Base-by-base conservation (phyloP, 148 eudicot genomes). In the Drosera capensis region DNA sequence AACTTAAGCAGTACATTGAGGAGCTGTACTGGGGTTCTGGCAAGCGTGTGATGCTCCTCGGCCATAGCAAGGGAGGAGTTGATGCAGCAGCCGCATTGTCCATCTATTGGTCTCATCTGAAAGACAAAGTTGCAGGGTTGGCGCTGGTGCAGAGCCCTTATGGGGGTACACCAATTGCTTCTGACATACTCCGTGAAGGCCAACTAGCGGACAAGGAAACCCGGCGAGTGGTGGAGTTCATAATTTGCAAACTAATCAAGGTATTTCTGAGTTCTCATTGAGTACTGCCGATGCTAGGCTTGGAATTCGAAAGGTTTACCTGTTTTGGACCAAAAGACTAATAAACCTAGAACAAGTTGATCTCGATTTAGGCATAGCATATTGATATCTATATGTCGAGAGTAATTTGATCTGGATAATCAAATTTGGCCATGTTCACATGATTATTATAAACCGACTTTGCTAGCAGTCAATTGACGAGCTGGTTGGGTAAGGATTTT, bases 81-180 rank as follows among this genome's bases (percentile, higher is more conserved):
- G 96, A 87, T 74, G 94, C 90, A 52, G 96, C 94, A 36, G 96
- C 96, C 39, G 94, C 96, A 43, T 71, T 82, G 52, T 82, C 96
- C 11, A 44, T 67, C 20, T 87, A 82, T 54, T 82, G 78, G 79
- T 43, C 46, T 37, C 78, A 82, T 19, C 65, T 87, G 50, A 63
- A 53, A 47, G 82, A 66, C 35, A 82, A 87, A 71, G 90, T 87
- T 53, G 90, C 67, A 0, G 96, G 96, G 30, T 49, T 87, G 56
- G 96, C 86, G 25, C 65, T 87, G 23, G 96, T 87, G 26, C 96
- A 87, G 68, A 74, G 90, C 62, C 96, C 96, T 0, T 87, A 79
- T 49, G 96, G 96, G 42, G 96, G 96, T 28, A 72, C 80, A 11
- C 96, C 96, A 4, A 49, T 87, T 24, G 94, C 90, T 16, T 82